Conservation (phyloP, 805 yeast species). For the Pachysolen tannophilus region DNA sequence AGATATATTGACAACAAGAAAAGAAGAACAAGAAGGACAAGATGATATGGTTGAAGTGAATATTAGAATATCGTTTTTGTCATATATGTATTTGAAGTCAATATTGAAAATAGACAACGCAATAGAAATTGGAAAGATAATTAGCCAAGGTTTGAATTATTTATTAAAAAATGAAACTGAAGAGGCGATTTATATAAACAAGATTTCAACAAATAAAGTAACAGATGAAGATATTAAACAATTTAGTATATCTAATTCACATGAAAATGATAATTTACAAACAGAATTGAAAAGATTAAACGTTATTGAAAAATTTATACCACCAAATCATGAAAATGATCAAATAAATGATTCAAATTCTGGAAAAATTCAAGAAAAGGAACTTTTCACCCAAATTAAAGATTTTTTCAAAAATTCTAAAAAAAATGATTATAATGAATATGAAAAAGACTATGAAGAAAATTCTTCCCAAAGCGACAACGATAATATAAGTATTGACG, state of each 20-base stretch:
- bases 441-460: conserved; percentile 15
- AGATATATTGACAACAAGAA: no score
- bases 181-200: no score
- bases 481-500: conserved; percentile 32
- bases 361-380: conserved; percentile 13
- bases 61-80: conserved; percentile 14
- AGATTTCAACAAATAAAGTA: no score
- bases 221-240: no score
- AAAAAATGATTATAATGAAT: conserved; percentile 9
- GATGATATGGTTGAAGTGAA: conserved; percentile 14
- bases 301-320: conserved; percentile 14
- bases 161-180: background rate
- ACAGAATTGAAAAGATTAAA: conserved; percentile 16
- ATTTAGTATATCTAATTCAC: no score
- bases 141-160: background rate
- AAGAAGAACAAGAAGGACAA: no score
- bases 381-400: conserved; percentile 1
- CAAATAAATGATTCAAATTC: conserved; percentile 3
- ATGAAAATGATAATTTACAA: conserved; percentile 18
- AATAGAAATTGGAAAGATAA: background rate
- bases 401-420: conserved; percentile 3
- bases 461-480: conserved; percentile 16
- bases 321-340: conserved; percentile 11
- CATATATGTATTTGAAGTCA: background rate
- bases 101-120: background rate